Percentiles rank a stretch among this genome's conserved stretches.
Conservation (phyloP, 1,284 basidiomycete species). For the Fomitopsis pinicola region DNA sequence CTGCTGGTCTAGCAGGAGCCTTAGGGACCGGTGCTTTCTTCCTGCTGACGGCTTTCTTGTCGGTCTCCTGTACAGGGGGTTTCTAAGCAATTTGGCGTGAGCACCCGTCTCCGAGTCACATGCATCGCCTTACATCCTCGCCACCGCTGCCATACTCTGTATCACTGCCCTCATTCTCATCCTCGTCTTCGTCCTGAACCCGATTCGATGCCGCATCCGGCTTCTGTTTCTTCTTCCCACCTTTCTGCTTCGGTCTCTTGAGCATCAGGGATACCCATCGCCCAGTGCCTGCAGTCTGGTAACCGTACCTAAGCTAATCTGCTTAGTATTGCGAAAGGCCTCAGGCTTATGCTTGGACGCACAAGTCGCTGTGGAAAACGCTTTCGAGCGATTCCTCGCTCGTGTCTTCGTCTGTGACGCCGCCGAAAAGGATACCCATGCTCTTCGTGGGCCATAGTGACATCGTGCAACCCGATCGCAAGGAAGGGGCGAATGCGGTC, state of each 20-base stretch:
- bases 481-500: constrained; percentile 68
- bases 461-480: constrained; percentile 85
- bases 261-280: constrained; percentile 79
- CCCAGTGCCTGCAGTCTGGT: constrained; percentile 76
- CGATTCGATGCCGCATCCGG: constrained; percentile 14
- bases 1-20: background rate
- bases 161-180: constrained; percentile 31
- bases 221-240: constrained; percentile 39
- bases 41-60: background rate
- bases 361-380: constrained; percentile 85
- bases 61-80: background rate
- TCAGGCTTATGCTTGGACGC: constrained; percentile 18
- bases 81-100: background rate
- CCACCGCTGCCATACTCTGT: constrained; percentile 24
- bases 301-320: constrained; percentile 57
- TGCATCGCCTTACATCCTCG: constrained; percentile 14
- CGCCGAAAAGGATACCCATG: constrained; percentile 85
- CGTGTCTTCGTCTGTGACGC: constrained; percentile 87
- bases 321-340: background rate
- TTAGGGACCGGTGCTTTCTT: background rate
- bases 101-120: background rate
- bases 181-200: constrained; percentile 27
- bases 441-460: constrained; percentile 64
- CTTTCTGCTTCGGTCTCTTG: constrained; percentile 57
- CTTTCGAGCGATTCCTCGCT: constrained; percentile 85